Evolutionary conservation across 2,329 filamentous ascomycete species (phyloP).

Genomic region (Fusarium mangiferae): DNA sequence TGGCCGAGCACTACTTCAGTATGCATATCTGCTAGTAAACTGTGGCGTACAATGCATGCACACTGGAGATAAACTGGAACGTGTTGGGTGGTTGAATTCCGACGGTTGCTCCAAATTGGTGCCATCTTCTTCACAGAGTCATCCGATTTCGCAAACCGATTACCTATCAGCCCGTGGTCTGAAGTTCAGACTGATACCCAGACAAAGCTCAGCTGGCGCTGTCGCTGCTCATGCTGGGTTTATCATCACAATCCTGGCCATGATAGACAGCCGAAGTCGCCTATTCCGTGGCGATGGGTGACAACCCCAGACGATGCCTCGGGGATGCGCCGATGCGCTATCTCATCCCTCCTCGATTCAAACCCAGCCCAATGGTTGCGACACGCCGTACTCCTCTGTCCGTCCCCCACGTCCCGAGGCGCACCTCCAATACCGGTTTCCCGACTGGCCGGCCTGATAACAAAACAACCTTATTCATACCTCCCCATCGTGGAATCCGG

Average conservation of each 20-base stretch:
- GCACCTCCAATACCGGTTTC: slow-evolving; percentile 7
- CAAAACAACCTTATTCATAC: neutral
- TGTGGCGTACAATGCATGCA: slow-evolving; percentile 7
- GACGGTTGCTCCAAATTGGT: slow-evolving; percentile 2
- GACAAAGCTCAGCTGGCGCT: neutral
- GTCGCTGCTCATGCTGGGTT: neutral
- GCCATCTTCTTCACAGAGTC: neutral
- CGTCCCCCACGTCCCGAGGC: slow-evolving; percentile 35
- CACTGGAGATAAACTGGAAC: slow-evolving; percentile 32
- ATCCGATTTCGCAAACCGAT: neutral
- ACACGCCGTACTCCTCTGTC: slow-evolving; percentile 12
- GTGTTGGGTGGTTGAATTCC: slow-evolving; percentile 27
- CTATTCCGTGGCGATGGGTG: slow-evolving; percentile 5
- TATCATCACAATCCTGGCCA: neutral
- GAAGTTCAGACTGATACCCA: neutral
- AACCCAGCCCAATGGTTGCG: slow-evolving; percentile 15
- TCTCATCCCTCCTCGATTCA: slow-evolving; percentile 18
- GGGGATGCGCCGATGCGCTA: slow-evolving; percentile 26
- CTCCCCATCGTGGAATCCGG: slow-evolving; percentile 11
- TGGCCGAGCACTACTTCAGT: slow-evolving; percentile 11
- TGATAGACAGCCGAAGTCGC: neutral
- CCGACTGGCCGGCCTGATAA: slow-evolving; percentile 31
- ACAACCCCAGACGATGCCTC: slow-evolving; percentile 6
- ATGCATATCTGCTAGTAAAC: slow-evolving; percentile 16
- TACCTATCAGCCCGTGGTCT: neutral